Conservation (phyloP, 192 early-diverging fungal species). For the Funneliformis mosseae region DNA sequence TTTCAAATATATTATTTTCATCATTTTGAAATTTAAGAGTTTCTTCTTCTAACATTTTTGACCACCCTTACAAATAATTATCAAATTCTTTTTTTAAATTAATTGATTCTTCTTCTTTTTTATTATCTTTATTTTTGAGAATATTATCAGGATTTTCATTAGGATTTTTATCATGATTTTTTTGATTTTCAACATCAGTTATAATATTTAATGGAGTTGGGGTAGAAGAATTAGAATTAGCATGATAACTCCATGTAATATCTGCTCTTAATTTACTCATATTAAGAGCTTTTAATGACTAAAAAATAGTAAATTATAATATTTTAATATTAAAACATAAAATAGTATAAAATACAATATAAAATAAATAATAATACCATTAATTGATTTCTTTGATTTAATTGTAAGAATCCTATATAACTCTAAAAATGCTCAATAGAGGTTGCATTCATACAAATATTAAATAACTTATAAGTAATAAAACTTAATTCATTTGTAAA, state of each 20-base stretch:
- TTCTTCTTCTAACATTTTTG: conserved; percentile 8
- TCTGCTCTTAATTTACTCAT: background rate
- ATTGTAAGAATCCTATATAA: conserved; percentile 10
- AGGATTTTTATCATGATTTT: too few relatives aligned
- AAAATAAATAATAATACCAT: too few relatives aligned
- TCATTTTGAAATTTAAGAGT: background rate
- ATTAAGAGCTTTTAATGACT: background rate
- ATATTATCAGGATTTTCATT: too few relatives aligned
- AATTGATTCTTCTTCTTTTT: too few relatives aligned
- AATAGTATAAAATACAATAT: too few relatives aligned
- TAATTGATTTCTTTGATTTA: background rate
- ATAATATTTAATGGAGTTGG: too few relatives aligned
- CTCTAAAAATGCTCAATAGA: background rate
- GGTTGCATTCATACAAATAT: background rate
- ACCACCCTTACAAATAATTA: background rate
- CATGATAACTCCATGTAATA: background rate
- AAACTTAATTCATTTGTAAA: background rate
- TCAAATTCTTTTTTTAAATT: background rate
- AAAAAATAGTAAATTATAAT: background rate
- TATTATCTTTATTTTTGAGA: too few relatives aligned
- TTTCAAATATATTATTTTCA: too few relatives aligned
- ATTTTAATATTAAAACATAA: too few relatives aligned
- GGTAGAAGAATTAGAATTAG: too few relatives aligned
- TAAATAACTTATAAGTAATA: conserved; percentile 7
- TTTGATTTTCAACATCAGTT: too few relatives aligned